Evolutionary conservation across 768 basidiomycete species (phyloP).

Genomic region (Trametes cubensis): DNA sequence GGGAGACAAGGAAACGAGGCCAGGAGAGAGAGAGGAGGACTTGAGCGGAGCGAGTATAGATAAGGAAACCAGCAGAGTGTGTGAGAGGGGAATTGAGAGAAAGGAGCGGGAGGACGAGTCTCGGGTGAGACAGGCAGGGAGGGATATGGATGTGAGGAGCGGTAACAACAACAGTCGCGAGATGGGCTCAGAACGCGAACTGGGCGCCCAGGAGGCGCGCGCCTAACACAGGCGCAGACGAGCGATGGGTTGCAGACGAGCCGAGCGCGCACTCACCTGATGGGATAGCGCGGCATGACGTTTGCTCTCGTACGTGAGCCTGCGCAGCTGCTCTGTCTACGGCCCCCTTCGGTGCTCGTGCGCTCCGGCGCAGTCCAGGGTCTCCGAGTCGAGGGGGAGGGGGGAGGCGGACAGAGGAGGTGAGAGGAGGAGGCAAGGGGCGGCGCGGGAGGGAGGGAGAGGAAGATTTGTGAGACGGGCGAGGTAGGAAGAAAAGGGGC

Average conservation of each 20-base stretch:
- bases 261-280: slow-evolving; percentile 22
- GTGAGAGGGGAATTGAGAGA: not conserved
- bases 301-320: not conserved
- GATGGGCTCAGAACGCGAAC: not conserved
- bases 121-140: slow-evolving; percentile 1
- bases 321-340: not conserved
- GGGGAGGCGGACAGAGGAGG: slow-evolving; percentile 1
- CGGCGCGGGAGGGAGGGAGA: slow-evolving; percentile 1
- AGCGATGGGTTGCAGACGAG: not conserved
- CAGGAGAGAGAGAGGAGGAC: not conserved
- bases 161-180: not conserved
- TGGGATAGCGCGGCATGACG: slow-evolving; percentile 17
- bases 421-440: slow-evolving; percentile 8
- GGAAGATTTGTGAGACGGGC: not conserved
- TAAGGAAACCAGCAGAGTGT: not conserved
- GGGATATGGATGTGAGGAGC: not conserved
- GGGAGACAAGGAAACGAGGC: not conserved
- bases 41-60: not conserved
- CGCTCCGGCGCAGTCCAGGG: slow-evolving; percentile 5
- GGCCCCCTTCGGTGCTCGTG: not conserved
- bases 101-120: slow-evolving; percentile 9
- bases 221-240: not conserved
- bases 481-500: slow-evolving; percentile 7
- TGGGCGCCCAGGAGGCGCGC: not conserved
- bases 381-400: not conserved